Base-by-base conservation (phyloP, 345 rosid genomes). In the Eucalyptus pauciflora region DNA sequence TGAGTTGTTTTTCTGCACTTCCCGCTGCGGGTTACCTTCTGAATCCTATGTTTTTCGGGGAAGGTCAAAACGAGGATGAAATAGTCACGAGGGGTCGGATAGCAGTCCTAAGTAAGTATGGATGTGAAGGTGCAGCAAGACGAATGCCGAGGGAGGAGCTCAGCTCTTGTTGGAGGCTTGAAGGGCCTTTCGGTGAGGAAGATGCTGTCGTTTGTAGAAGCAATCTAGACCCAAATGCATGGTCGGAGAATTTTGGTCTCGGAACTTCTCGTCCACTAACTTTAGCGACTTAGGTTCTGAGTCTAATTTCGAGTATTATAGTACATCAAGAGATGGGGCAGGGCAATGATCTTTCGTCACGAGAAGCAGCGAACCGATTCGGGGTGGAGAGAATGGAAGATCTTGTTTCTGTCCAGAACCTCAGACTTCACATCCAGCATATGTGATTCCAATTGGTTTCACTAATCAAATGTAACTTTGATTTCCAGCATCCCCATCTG, bases 221-320 rank as follows among this genome's bases (percentile, higher is more conserved):
- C 88, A 94, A 94, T 89, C 90, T 93, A 94, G 95, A 94, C 86
- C 93, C 91, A 18, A 92, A 91, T 86, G 93, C 93, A 20, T 93
- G 94, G 95, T 94, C 91, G 94, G 93, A 92, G 86, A 91, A 91
- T 89, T 94, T 94, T 79, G 94, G 94, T 67, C 92, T 93, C 88
- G 92, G 90, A 86, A 93, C 88, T 9, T 89, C 93, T 20, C 60
- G 87, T 67, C 60, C 91, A 64, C 94, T 91, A 91, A 91, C 92
- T 20, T 89, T 93, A 43, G 93, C 93, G 80, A 88, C 92, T 48
- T 88, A 92, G 83, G 91, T 93, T 89, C 87, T 89, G 27, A 92
- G 93, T 91, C 94, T 91, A 88, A 90, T 91, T 50, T 91, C 91
- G 41, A 94, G 89, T 60, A 86, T 89, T 87, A 41, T 51, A 58